A percentile compares a stretch with the other conserved stretches of the same genome.
Evolutionary conservation across 495 filamentous ascomycete genomes (phyloP).

Genomic region (Pyrenula aspistea): DNA sequence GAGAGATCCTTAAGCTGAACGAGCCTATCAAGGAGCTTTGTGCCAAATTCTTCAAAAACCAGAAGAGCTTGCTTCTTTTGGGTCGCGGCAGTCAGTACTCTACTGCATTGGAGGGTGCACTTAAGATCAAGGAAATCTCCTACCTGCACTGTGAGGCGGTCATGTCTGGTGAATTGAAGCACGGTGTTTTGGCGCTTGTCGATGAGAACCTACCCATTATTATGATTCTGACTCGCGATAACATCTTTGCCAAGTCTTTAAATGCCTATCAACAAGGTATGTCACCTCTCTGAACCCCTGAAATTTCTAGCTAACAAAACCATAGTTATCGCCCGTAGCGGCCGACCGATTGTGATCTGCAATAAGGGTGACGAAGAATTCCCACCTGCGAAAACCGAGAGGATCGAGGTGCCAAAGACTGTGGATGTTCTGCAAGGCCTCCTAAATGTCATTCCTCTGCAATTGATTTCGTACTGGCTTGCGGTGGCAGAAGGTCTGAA

Average conservation of each 20-base stretch:
- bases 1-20: slow-evolving; percentile 77
- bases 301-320: slow-evolving; percentile 11
- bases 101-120: slow-evolving; percentile 87
- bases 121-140: slow-evolving; percentile 99
- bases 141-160: slow-evolving; percentile 99
- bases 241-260: slow-evolving; percentile 90
- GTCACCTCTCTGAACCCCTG: too few relatives aligned
- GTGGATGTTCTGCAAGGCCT: slow-evolving; percentile 93
- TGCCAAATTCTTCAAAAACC: slow-evolving; percentile 82
- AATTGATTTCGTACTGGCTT: slow-evolving; percentile 97
- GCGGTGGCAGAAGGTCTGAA: slow-evolving; percentile 92
- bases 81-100: slow-evolving; percentile 94
- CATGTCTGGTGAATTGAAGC: slow-evolving; percentile 98
- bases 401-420: slow-evolving; percentile 93
- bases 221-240: slow-evolving; percentile 95
- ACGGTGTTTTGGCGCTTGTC: slow-evolving; percentile 92
- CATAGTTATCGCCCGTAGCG: slow-evolving; percentile 79
- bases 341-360: slow-evolving; percentile 97
- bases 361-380: slow-evolving; percentile 86
- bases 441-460: slow-evolving; percentile 93
- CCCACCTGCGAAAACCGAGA: slow-evolving; percentile 72
- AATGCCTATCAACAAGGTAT: slow-evolving; percentile 97
- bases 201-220: slow-evolving; percentile 98
- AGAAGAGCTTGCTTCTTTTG: slow-evolving; percentile 87
- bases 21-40: slow-evolving; percentile 89